These are phyloP conservation scores for Neonectria ditissima DNA, from an alignment of 2,329 filamentous ascomycete genomes.

Conservation along the genomic window DNA sequence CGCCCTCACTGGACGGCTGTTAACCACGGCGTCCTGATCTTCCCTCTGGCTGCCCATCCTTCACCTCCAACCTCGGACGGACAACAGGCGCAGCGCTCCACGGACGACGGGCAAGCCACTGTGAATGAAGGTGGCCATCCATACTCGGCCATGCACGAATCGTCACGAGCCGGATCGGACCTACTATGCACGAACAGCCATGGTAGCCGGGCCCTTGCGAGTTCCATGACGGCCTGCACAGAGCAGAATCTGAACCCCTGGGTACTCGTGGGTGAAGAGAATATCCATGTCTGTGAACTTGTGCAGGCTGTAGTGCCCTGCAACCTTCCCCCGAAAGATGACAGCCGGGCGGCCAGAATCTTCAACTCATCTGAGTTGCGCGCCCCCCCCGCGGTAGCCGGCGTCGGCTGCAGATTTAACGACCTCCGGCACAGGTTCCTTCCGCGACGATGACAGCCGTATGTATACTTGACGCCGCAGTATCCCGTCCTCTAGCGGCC, in stretches of 20 bases:
- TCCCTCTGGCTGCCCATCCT: slow-evolving; percentile 7
- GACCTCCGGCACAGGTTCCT: slow-evolving; percentile 38
- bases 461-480: slow-evolving; percentile 35
- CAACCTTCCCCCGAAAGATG: slow-evolving; percentile 15
- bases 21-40: background rate
- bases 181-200: slow-evolving; percentile 4
- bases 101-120: slow-evolving; percentile 17
- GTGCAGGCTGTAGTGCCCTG: slow-evolving; percentile 10
- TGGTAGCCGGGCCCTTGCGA: background rate
- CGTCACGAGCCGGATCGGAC: slow-evolving; percentile 25
- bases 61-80: slow-evolving; percentile 27
- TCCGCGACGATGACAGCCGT: slow-evolving; percentile 30
- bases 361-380: slow-evolving; percentile 19
- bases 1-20: slow-evolving; percentile 38
- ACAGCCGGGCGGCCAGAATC: slow-evolving; percentile 3
- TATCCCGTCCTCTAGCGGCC: slow-evolving; percentile 42
- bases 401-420: slow-evolving; percentile 36
- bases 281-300: slow-evolving; percentile 18
- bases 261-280: slow-evolving; percentile 16
- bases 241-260: slow-evolving; percentile 15
- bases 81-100: slow-evolving; percentile 22
- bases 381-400: slow-evolving; percentile 39
- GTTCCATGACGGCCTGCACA: background rate
- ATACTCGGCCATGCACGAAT: slow-evolving; percentile 12
- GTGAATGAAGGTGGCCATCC: background rate